Evolutionary conservation across 2,329 filamentous ascomycete species (phyloP).

Genomic region (Arthrobotrys sphaeroides): DNA sequence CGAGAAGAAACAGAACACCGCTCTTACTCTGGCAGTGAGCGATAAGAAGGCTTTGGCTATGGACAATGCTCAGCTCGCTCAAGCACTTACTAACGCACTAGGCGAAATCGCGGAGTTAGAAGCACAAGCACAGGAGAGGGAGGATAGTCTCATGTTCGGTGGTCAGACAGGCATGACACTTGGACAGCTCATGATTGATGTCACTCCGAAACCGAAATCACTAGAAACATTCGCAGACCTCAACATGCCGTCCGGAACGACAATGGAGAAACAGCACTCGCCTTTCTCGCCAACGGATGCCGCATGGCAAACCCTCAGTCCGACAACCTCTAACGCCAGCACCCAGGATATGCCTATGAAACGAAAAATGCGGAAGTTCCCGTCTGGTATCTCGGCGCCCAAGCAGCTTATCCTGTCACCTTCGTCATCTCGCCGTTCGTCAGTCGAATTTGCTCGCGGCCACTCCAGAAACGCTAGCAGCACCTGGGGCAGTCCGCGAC

Average conservation of each 20-base stretch:
- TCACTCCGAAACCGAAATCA: conserved; percentile 44
- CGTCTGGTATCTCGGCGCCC: conserved; percentile 44
- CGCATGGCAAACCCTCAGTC: conserved; percentile 45
- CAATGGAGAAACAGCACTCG: conserved; percentile 4
- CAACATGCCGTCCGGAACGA: conserved; percentile 23
- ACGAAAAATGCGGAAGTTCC: conserved; percentile 53
- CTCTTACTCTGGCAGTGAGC: conserved; percentile 42
- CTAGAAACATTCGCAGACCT: conserved; percentile 44
- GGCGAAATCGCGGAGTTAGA: conserved; percentile 50
- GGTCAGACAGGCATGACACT: conserved; percentile 30
- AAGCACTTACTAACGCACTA: conserved; percentile 47
- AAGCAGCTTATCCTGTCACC: conserved; percentile 50
- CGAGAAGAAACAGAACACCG: conserved; percentile 42
- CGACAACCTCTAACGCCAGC: conserved; percentile 47
- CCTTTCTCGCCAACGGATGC: conserved; percentile 38
- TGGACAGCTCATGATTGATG: conserved; percentile 48
- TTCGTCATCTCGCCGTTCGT: conserved; percentile 45
- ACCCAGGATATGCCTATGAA: conserved; percentile 38
- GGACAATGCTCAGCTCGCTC: conserved; percentile 49
- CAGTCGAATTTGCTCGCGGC: conserved; percentile 38
- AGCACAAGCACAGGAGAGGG: conserved; percentile 32
- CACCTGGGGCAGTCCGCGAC: conserved; percentile 40
- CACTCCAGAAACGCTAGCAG: conserved; percentile 50
- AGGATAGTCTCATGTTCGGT: conserved; percentile 38
- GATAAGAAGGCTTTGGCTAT: conserved; percentile 51